phyloP scores from a whole-genome alignment of 2,329 filamentous ascomycete species.

The Penicillium sp. region DNA sequence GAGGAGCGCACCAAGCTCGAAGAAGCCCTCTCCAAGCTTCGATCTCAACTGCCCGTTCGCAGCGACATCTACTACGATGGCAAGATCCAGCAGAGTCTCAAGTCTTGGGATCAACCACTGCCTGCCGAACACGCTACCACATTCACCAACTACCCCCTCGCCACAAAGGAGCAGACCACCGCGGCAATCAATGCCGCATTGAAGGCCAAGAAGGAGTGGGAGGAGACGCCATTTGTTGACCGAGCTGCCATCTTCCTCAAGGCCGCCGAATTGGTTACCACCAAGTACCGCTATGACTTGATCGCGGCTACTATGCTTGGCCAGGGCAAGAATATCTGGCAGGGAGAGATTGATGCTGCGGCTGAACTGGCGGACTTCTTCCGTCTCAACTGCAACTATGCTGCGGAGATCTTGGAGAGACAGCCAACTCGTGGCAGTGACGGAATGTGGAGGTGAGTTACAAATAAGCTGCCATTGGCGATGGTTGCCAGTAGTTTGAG shows the following conservation, averaged over 20 bases:
- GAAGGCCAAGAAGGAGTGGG: slow-evolving; percentile 81
- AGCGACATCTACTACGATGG: slow-evolving; percentile 40
- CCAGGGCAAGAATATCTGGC: slow-evolving; percentile 96
- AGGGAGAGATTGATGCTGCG: slow-evolving; percentile 92
- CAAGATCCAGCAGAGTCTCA: slow-evolving; percentile 31
- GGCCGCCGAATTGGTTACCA: slow-evolving; percentile 84
- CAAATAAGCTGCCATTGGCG: not conserved
- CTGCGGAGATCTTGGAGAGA: slow-evolving; percentile 82
- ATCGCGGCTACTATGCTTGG: slow-evolving; percentile 95
- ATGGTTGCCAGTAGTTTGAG: not conserved
- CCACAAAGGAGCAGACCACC: slow-evolving; percentile 73
- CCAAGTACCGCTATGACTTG: slow-evolving; percentile 92
- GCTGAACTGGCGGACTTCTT: slow-evolving; percentile 91
- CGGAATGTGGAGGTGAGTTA: slow-evolving; percentile 78
- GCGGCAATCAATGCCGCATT: slow-evolving; percentile 81
- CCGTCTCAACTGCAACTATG: slow-evolving; percentile 69
- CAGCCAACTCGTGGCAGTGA: slow-evolving; percentile 82
- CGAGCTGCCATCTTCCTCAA: slow-evolving; percentile 91
- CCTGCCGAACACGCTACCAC: slow-evolving; percentile 53
- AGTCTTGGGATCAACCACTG: slow-evolving; percentile 37
- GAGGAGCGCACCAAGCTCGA: slow-evolving; percentile 44
- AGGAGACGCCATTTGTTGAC: slow-evolving; percentile 82
- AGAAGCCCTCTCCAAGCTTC: slow-evolving; percentile 39
- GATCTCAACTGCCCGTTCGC: slow-evolving; percentile 42
- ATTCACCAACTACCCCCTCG: slow-evolving; percentile 83